A percentile compares a stretch with the other conserved stretches of the same genome.
Evolutionary conservation across 2,329 filamentous ascomycete species (phyloP).

Genomic region (Penicillium sp.): DNA sequence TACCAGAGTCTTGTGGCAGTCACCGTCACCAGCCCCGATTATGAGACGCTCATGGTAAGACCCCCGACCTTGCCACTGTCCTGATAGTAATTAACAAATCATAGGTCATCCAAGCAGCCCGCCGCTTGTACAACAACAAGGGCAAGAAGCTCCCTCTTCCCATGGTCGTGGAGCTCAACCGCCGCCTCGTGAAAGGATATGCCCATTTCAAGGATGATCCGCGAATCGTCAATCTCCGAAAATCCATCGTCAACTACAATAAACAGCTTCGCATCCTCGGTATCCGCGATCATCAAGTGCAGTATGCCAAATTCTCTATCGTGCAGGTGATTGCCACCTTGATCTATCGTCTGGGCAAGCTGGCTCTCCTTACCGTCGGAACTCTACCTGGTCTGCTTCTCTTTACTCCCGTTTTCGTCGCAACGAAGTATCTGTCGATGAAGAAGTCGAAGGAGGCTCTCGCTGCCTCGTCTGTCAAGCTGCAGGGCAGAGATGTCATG

Average conservation of each 20-base stretch:
- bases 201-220: slow-evolving; percentile 88
- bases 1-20: slow-evolving; percentile 82
- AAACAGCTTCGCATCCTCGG: slow-evolving; percentile 79
- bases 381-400: slow-evolving; percentile 83
- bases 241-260: slow-evolving; percentile 81
- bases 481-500: slow-evolving; percentile 84
- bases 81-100: slow-evolving; percentile 29
- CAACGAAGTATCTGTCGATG: slow-evolving; percentile 76
- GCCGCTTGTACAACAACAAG: slow-evolving; percentile 89
- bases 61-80: slow-evolving; percentile 3
- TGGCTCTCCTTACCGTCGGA: slow-evolving; percentile 71
- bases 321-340: slow-evolving; percentile 72
- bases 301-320: slow-evolving; percentile 82
- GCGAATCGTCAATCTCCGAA: slow-evolving; percentile 72
- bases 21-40: slow-evolving; percentile 88
- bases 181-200: slow-evolving; percentile 86
- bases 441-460: slow-evolving; percentile 80
- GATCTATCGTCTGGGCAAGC: slow-evolving; percentile 75
- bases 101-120: slow-evolving; percentile 83
- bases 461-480: slow-evolving; percentile 82
- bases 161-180: slow-evolving; percentile 90
- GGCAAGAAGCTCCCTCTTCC: slow-evolving; percentile 91
- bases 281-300: slow-evolving; percentile 89
- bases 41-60: slow-evolving; percentile 83
- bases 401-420: slow-evolving; percentile 84